Base-by-base conservation (phyloP, 345 rosid species). In the Syzygium aromaticum region DNA sequence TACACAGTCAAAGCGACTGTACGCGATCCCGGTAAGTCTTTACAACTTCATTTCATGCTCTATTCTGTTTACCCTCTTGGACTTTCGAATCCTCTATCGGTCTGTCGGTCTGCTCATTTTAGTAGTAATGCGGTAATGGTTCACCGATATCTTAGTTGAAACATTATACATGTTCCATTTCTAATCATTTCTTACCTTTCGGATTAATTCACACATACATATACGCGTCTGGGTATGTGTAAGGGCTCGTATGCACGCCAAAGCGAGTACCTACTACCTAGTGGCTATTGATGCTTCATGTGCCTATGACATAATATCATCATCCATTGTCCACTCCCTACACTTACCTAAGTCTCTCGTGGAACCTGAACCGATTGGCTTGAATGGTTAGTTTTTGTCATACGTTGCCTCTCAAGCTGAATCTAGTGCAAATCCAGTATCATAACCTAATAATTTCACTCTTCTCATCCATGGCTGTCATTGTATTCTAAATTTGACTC, bases 1-100 rank as follows among this genome's bases (percentile, higher is more conserved):
- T 93, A 89, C 87, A 67, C 92, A 23, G 93, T 93, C 84, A 88
- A 89, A 73, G 94, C 94, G 78, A 91, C 95, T 21, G 91, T 92
- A n/a, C 86, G 88, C 51, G 85, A 89, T 87, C 89, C 88, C 86
- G 64, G 93, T 90, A 77, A 33, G 80, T 27, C 27, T 87, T 8
- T 51, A 21, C 40, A 5, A 25, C 86, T 27, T 19, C 52, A 25
- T 28, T 54, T 78, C 40, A 28, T 40, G 46, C 64, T 0, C 12
- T 22, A 9, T 25, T 11, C 21, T 51, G n/a, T 12, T 5, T 21
- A 11, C 51, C 17, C n/a, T 38, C 25, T 49, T 53, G 17, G 30
- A 30, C 49, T 8, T 19, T 33, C 22, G 51, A 8, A 25, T 40
- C 25, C 17, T 51, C 11, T 12, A 23, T 23, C n/a, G 11, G 3